These are phyloP conservation scores for Trichoderma atroviride DNA, from an alignment of 2,329 filamentous ascomycete genomes.

Conservation along the genomic window DNA sequence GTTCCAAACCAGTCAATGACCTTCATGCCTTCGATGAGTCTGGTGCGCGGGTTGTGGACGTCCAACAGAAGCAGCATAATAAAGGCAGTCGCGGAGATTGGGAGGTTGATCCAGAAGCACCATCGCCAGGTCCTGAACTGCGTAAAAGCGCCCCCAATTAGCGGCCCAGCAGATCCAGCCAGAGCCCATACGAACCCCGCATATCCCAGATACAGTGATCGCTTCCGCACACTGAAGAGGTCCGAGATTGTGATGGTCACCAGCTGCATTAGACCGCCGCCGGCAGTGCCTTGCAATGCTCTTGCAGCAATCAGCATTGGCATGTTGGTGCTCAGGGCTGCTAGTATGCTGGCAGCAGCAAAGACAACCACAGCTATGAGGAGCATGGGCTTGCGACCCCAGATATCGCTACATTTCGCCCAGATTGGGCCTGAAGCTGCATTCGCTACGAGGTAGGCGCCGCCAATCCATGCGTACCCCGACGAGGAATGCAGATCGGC, in stretches of 20 bases:
- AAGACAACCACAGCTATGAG: not conserved
- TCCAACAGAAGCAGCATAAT: not conserved
- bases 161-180: constrained; percentile 62
- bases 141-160: constrained; percentile 61
- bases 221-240: constrained; percentile 26
- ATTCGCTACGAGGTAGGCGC: not conserved
- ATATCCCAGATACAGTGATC: constrained; percentile 58
- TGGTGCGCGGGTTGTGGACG: not conserved
- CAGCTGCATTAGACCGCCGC: not conserved
- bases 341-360: not conserved
- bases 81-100: not conserved
- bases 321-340: not conserved
- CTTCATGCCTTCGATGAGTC: not conserved
- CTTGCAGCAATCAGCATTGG: not conserved
- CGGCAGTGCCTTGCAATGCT: not conserved
- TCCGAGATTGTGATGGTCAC: not conserved
- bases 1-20: not conserved
- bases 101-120: constrained; percentile 33
- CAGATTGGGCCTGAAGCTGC: not conserved
- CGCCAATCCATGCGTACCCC: not conserved
- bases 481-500: not conserved
- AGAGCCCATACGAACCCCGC: constrained; percentile 66
- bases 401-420: not conserved
- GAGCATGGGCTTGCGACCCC: not conserved
- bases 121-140: constrained; percentile 34